Conservation (phyloP, 768 basidiomycete genomes). For the Russula earlei region DNA sequence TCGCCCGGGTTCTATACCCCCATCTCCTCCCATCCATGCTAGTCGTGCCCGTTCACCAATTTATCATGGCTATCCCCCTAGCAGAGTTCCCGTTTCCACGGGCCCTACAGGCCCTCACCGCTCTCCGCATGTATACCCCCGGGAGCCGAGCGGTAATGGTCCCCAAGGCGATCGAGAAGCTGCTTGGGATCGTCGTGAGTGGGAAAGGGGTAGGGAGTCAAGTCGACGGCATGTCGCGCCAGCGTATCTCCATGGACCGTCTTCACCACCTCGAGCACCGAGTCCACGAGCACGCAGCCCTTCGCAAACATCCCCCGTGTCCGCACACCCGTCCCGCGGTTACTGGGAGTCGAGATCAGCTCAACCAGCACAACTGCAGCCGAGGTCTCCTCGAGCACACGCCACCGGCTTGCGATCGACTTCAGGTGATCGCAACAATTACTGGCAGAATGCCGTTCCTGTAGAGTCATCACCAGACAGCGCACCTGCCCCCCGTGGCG, state of each 20-base stretch:
- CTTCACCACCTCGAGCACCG: constrained; percentile 28
- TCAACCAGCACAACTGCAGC: constrained; percentile 28
- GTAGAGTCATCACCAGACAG: constrained; percentile 22
- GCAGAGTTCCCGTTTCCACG: constrained; percentile 43
- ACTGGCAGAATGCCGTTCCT: constrained; percentile 8
- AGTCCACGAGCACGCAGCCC: constrained; percentile 37
- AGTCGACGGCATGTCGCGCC: constrained; percentile 18
- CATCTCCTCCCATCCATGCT: constrained; percentile 44
- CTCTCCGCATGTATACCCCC: constrained; percentile 50
- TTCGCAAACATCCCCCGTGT: constrained; percentile 47
- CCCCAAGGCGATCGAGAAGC: constrained; percentile 43
- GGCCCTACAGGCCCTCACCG: constrained; percentile 44
- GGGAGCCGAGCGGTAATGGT: constrained; percentile 36
- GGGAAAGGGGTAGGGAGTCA: constrained; percentile 35
- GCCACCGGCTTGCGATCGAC: constrained; percentile 8
- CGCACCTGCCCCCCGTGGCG: constrained; percentile 18
- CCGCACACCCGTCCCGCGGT: constrained; percentile 35
- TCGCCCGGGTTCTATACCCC: constrained; percentile 48
- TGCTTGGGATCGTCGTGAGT: constrained; percentile 57
- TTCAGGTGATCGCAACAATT: constrained; percentile 5
- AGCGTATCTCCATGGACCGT: constrained; percentile 27
- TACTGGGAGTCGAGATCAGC: constrained; percentile 54
- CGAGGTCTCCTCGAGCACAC: constrained; percentile 14
- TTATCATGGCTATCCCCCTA: constrained; percentile 40
- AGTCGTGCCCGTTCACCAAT: constrained; percentile 43